Conservation (phyloP, 805 yeast genomes). For the Debaryomyces prosopidis region DNA sequence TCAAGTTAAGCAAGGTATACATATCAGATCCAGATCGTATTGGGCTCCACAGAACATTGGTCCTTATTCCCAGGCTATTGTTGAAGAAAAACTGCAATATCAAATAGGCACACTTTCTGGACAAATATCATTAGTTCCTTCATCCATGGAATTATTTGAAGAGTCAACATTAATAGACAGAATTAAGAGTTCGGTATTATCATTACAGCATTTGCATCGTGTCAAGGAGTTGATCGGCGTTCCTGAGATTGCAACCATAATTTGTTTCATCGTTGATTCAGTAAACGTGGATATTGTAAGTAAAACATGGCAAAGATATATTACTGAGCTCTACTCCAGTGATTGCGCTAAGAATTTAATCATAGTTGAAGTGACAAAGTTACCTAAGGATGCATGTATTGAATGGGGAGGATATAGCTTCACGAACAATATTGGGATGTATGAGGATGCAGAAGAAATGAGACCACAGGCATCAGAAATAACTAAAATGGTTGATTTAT, state of each 20-base stretch:
- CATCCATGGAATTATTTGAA: slow-evolving; percentile 53
- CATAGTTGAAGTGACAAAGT: slow-evolving; percentile 52
- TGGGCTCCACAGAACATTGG: slow-evolving; percentile 99
- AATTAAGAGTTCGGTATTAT: slow-evolving; percentile 45
- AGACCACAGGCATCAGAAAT: slow-evolving; percentile 9
- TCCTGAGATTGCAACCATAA: slow-evolving; percentile 43
- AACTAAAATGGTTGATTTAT: background rate
- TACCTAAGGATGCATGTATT: slow-evolving; percentile 65
- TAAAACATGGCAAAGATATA: slow-evolving; percentile 49
- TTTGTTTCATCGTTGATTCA: slow-evolving; percentile 54
- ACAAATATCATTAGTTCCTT: slow-evolving; percentile 84
- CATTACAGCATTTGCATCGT: slow-evolving; percentile 73
- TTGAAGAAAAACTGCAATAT: slow-evolving; percentile 39
- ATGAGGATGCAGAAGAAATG: slow-evolving; percentile 42
- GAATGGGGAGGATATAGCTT: slow-evolving; percentile 76
- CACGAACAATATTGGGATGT: slow-evolving; percentile 33
- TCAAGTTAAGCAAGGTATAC: slow-evolving; percentile 63
- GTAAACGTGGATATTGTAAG: slow-evolving; percentile 28
- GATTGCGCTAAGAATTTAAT: slow-evolving; percentile 33
- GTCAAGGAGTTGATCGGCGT: slow-evolving; percentile 59
- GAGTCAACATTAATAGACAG: slow-evolving; percentile 11
- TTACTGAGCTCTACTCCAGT: slow-evolving; percentile 13
- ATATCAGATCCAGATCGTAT: slow-evolving; percentile 88
- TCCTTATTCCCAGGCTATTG: slow-evolving; percentile 87
- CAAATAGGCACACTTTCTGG: slow-evolving; percentile 72